Evolutionary conservation across 495 filamentous ascomycete genomes (phyloP).

Genomic region (Aspergillus coremiiformis): DNA sequence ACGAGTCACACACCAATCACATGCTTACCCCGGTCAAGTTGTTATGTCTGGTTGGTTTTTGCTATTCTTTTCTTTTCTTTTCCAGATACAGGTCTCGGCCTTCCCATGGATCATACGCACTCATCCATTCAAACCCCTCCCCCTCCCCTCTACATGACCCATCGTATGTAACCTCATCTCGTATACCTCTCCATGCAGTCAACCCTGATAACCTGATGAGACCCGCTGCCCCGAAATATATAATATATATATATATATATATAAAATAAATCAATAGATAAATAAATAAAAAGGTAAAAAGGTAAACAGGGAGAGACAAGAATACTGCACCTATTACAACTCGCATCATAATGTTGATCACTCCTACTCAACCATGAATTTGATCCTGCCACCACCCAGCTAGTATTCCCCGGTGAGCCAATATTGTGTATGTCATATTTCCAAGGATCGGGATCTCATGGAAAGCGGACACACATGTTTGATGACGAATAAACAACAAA

Average conservation of each 20-base stretch:
- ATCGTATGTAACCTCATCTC: neutral
- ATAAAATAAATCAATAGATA: too few relatives aligned
- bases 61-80: neutral
- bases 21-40: neutral
- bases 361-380: too few relatives aligned
- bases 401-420: too few relatives aligned
- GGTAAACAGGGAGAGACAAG: too few relatives aligned
- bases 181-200: neutral
- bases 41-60: neutral
- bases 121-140: neutral
- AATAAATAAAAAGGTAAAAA: too few relatives aligned
- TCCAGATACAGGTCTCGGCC: too few relatives aligned
- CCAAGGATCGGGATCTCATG: neutral
- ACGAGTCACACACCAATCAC: neutral
- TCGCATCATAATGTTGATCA: too few relatives aligned
- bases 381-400: too few relatives aligned
- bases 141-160: neutral
- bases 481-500: slow-evolving; percentile 1
- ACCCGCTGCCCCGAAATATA: neutral
- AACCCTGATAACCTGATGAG: neutral
- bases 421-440: neutral
- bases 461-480: neutral
- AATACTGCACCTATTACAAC: too few relatives aligned
- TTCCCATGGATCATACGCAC: too few relatives aligned
- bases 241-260: too few relatives aligned